phyloP scores from a whole-genome alignment of 305 asterid species.

The Solanum chacoense region DNA sequence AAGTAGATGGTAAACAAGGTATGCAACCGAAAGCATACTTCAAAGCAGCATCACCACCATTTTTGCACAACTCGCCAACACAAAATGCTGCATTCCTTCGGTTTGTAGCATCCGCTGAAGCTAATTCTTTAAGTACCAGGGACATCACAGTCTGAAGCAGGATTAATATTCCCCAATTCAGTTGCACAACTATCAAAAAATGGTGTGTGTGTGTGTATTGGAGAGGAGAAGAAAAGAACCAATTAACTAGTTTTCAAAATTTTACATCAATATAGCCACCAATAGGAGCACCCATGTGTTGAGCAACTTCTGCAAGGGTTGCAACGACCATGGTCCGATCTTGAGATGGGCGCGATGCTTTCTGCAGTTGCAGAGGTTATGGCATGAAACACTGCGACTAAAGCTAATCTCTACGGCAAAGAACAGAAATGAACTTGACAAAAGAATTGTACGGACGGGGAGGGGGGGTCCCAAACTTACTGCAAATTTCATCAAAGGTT shows the following conservation, averaged over 20 bases:
- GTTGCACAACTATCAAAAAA: not conserved
- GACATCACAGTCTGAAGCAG: constrained; percentile 71
- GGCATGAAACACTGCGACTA: not conserved
- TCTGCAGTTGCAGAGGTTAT: constrained; percentile 34
- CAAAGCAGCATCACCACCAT: constrained; percentile 69
- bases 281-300: constrained; percentile 97
- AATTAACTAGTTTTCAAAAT: not conserved
- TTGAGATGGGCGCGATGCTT: constrained; percentile 75
- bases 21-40: constrained; percentile 48
- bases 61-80: constrained; percentile 94
- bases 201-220: not conserved
- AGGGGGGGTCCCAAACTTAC: constrained; percentile 26
- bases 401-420: not conserved
- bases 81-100: constrained; percentile 98
- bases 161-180: constrained; percentile 10
- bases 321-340: constrained; percentile 99
- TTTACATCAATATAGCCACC: constrained; percentile 78
- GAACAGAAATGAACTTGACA: not conserved
- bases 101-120: constrained; percentile 71
- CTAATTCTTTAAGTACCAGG: constrained; percentile 87
- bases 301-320: constrained; percentile 98
- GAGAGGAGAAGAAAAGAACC: not conserved
- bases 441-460: not conserved
- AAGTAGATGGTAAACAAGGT: constrained; percentile 1
- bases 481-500: constrained; percentile 86